Conservation (phyloP, 73 alveolate species). For the Paramecium caudatum region DNA sequence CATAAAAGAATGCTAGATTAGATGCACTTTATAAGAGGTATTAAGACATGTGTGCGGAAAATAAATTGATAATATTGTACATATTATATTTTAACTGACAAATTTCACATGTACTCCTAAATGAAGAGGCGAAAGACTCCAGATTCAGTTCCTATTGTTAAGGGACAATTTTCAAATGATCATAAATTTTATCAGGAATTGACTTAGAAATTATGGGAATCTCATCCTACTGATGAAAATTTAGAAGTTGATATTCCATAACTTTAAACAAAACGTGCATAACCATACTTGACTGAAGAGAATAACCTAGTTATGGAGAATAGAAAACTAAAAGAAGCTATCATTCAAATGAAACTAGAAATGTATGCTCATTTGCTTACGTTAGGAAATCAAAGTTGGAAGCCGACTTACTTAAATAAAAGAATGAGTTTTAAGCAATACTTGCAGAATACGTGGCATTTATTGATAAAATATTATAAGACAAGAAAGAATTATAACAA, state of each 20-base stretch:
- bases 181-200: constrained; percentile 51
- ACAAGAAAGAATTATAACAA: constrained; percentile 44
- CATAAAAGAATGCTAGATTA: constrained; percentile 22
- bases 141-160: neutral
- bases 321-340: constrained; percentile 45
- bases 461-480: constrained; percentile 57
- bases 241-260: neutral
- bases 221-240: constrained; percentile 58
- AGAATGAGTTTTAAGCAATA: constrained; percentile 33
- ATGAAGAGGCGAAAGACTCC: constrained; percentile 14
- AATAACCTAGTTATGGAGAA: constrained; percentile 37
- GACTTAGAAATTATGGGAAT: constrained; percentile 65
- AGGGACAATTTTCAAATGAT: constrained; percentile 52
- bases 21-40: constrained; percentile 5
- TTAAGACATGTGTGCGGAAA: neutral
- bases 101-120: constrained; percentile 23
- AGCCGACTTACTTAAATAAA: constrained; percentile 40
- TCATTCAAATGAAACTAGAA: constrained; percentile 48
- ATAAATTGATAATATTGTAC: constrained; percentile 1
- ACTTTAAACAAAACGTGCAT: constrained; percentile 29
- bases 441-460: constrained; percentile 32
- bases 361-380: neutral
- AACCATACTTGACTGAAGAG: constrained; percentile 46
- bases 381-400: constrained; percentile 65
- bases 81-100: constrained; percentile 34